Base-by-base conservation (phyloP, 2,329 filamentous ascomycete species). In the Fusarium secorum region DNA sequence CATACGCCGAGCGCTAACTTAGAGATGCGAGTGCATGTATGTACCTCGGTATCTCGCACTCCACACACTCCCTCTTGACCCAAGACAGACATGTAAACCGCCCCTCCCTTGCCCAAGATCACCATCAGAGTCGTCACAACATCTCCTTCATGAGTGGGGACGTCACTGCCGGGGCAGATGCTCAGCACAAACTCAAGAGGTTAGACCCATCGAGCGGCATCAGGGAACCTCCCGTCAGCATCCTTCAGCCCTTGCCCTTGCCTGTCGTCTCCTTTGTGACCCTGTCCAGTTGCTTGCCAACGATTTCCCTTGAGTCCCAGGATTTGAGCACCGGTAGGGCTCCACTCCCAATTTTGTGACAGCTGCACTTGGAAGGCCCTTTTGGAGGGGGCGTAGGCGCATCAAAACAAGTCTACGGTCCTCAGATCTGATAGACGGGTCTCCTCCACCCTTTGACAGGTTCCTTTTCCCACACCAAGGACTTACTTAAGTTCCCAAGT, bases 401-500 rank as follows among this genome's bases (percentile, higher is more conserved):
- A 74, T 68, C 63, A 73, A 73, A 65, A 51, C 63, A 63, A 52
- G 71, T 68, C 68, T 53, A 74, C 64, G 66, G 67, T 69, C 71
- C 64, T 70, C 65, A 76, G 75, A 77, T 77, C 75, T 77, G 73
- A 75, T 77, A 76, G 68, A 75, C 68, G 63, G 68, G 55, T 70
- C 73, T 68, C 71, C 70, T 71, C 65, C 73, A 72, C 73, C 69
- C 72, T 72, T 73, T 76, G 72, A 71, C 75, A 76, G 71, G 65
- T 73, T 70, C 51, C 66, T 74, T 75, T 52, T 76, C 70, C 70
- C 75, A 60, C 67, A 60, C 71, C 66, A 66, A 64, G 70, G 72
- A 74, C 72, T 71, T 76, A 76, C 75, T 76, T 76, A 76, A 76
- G 74, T 74, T 76, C 74, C 72, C 64, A 75, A 62, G 68, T 68